Base-by-base conservation (phyloP, 2,329 filamentous ascomycete genomes). In the Grosmannia penicillata region DNA sequence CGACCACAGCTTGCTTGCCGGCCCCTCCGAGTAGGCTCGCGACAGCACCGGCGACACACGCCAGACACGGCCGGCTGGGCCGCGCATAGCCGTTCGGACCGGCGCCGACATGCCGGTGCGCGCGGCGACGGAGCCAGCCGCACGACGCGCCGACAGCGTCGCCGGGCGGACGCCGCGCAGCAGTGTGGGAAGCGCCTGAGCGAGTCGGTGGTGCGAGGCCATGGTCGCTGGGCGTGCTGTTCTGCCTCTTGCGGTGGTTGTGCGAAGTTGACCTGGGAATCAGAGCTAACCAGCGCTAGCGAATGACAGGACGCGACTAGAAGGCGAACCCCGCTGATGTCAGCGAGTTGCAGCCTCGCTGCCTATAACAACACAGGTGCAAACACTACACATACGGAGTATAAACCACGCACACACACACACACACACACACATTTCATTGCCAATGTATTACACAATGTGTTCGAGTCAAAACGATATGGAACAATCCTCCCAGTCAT, bases 1-100 rank as follows among this genome's bases (percentile, higher is more conserved):
- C 8, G 47, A 53, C 59, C 66, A 74, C 9, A 61, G 51, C 48
- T 60, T 68, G 48, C 49, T 60, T 44, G 49, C 48, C 4, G 41
- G 33, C 4, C 41, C 14, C 40, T 50, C 46, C 6, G 55, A 59
- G 44, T 55, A 60, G 26, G 48, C 47, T 11, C 22, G 17, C 17
- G n/a, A 24, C 30, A 27, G 17, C 4, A 13, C 8, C 15, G 15
- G 30, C 18, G 3, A 11, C 9, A 19, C 30, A 33, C 10, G 31
- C 10, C 19, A 21, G 6, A 10, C 18, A 4, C n/a, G 33, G 5
- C 11, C 10, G 21, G 10, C 25, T 10, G n/a, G 10, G 11, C 25
- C 10, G 11, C 25, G 25, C n/a, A 5, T 17, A 14, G 27, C n/a
- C 27, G 11, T 15, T 13, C 24, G 24, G 24, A 13, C 24, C 24